phyloP scores from a whole-genome alignment of 1,139 yeast genomes.

The Meyerozyma smithsonii region DNA sequence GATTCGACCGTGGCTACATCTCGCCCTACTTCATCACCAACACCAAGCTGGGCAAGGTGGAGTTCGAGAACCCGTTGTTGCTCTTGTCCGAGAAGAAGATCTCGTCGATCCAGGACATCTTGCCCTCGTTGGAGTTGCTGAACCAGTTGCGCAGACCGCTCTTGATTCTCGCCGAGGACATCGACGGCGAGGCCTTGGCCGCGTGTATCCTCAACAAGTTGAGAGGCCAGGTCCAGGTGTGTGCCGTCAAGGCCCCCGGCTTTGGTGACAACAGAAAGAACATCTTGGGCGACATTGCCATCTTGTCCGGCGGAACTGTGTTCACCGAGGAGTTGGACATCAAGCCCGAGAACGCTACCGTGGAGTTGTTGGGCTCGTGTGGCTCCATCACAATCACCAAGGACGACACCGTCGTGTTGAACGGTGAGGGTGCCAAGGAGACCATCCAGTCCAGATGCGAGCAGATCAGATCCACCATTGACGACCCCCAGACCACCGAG shows the following conservation, averaged over 20 bases:
- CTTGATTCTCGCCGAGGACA: constrained; percentile 92
- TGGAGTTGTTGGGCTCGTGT: constrained; percentile 88
- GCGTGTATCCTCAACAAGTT: constrained; percentile 98
- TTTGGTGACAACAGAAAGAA: constrained; percentile 99
- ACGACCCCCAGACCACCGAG: constrained; percentile 73
- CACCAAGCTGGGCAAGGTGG: constrained; percentile 94
- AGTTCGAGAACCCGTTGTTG: constrained; percentile 91
- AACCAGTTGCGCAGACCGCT: constrained; percentile 95
- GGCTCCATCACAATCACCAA: constrained; percentile 93
- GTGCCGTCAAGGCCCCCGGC: constrained; percentile 99
- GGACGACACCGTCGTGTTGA: constrained; percentile 93
- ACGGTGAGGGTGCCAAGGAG: constrained; percentile 94
- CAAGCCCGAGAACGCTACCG: constrained; percentile 94
- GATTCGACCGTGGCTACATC: constrained; percentile 97
- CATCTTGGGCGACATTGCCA: constrained; percentile 95
- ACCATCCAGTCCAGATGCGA: constrained; percentile 88
- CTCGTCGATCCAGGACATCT: constrained; percentile 85
- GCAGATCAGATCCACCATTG: constrained; percentile 84
- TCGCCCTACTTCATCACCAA: constrained; percentile 98
- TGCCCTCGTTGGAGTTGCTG: constrained; percentile 92
- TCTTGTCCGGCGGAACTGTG: constrained; percentile 95
- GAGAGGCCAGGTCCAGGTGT: constrained; percentile 98
- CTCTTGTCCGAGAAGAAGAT: constrained; percentile 93
- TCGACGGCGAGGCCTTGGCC: constrained; percentile 98
- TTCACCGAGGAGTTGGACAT: constrained; percentile 97